Evolutionary conservation across 257 asterid species (phyloP).

Genomic region (Solanum piurae): DNA sequence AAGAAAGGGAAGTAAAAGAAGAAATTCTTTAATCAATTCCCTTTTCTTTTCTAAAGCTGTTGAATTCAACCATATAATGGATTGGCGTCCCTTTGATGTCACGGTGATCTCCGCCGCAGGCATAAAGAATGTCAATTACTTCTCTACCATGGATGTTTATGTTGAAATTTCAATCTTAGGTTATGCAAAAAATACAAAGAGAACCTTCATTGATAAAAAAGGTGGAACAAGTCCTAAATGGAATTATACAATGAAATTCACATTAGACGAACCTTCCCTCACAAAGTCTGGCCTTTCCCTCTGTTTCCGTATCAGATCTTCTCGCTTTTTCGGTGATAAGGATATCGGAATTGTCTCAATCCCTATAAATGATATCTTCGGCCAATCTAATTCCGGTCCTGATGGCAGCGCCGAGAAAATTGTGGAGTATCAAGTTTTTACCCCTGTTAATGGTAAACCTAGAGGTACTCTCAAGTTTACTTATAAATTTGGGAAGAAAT

Average conservation of each 20-base stretch:
- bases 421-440: neutral
- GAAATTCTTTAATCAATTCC: neutral
- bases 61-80: constrained; percentile 22
- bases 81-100: constrained; percentile 35
- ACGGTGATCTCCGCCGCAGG: constrained; percentile 37
- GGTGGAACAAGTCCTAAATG: constrained; percentile 41
- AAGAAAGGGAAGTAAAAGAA: neutral
- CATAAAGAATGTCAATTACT: constrained; percentile 30
- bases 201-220: constrained; percentile 31
- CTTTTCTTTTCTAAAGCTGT: neutral
- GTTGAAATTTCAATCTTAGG: constrained; percentile 38
- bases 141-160: constrained; percentile 49
- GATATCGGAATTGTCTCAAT: neutral
- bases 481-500: constrained; percentile 2
- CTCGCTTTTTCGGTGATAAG: neutral
- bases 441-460: neutral
- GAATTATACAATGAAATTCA: constrained; percentile 45
- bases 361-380: neutral
- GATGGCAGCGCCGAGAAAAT: neutral
- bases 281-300: neutral
- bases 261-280: neutral
- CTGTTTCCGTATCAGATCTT: neutral
- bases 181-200: constrained; percentile 28
- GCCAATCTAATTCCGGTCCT: neutral
- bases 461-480: constrained; percentile 1